A percentile compares a stretch with the other conserved stretches of the same genome.
Conservation (phyloP, 192 early-diverging fungal genomes). For the Backusella westeae region DNA sequence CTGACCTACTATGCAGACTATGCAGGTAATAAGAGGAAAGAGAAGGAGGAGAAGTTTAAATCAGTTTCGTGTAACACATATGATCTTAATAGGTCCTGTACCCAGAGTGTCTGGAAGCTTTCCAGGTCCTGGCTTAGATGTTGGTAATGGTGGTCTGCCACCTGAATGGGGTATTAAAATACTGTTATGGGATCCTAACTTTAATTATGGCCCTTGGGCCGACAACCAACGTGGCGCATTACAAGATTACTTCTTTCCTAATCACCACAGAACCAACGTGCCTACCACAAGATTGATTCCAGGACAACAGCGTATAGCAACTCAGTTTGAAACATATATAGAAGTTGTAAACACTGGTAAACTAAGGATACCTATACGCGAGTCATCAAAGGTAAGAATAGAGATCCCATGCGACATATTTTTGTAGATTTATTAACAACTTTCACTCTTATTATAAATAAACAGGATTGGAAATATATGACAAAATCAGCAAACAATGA, state of each 20-base stretch:
- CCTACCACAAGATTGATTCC: constrained; percentile 45
- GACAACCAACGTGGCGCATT: constrained; percentile 68
- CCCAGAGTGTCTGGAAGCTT: background rate
- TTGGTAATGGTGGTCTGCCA: constrained; percentile 51
- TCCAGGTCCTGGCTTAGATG: constrained; percentile 11
- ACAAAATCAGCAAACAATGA: constrained; percentile 23
- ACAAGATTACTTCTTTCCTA: constrained; percentile 75
- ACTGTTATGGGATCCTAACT: constrained; percentile 46
- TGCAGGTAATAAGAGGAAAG: constrained; percentile 44
- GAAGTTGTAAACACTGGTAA: constrained; percentile 58
- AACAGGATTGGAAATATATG: constrained; percentile 65
- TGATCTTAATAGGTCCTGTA: constrained; percentile 24
- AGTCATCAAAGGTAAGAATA: constrained; percentile 62
- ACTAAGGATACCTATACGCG: constrained; percentile 64
- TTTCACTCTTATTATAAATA: background rate
- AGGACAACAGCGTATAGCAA: constrained; percentile 57
- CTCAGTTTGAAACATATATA: constrained; percentile 54
- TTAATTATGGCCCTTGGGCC: constrained; percentile 82
- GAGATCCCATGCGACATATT: background rate
- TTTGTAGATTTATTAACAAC: background rate
- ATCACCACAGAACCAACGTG: constrained; percentile 48
- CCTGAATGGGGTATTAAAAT: constrained; percentile 76
- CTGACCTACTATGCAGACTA: constrained; percentile 66
- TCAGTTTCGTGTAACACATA: background rate
- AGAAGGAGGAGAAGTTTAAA: background rate